Base-by-base conservation (phyloP, 768 basidiomycete genomes). In the Calocybe indica region DNA sequence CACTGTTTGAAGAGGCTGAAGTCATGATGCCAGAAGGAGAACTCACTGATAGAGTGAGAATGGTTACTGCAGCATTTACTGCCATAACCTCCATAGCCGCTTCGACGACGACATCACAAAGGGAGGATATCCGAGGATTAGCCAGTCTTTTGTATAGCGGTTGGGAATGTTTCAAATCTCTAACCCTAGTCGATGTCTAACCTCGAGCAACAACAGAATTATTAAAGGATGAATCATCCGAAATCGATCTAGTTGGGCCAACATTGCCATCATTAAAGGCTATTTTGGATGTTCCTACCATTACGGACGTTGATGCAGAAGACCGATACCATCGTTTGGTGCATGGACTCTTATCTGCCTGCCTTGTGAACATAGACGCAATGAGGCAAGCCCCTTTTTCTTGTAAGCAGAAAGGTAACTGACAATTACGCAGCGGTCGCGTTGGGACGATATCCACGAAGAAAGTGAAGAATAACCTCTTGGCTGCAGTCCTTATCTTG, bases 391-490 rank as follows among this genome's bases (percentile, higher is more conserved):
- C 53, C 14, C 11, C 10, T 34, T 10, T 52, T 36, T 12, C 39
- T 7, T 41, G 32, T 8, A 5, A 38, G 41, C 15, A 45, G 32
- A 43, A 22, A 22, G 15, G 22, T 14, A 40, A n/a, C 52, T 37
- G 46, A 43, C 13, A 13, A 52, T 42, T 36, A 29, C 46, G 33
- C 52, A 95, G 94, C 35, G 88, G 89, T 7, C 84, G 95, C 40
- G 75, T 82, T 49, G 94, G 92, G 0, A 55, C 74, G 0, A 81
- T 88, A 7, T 87, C 88, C 2, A 68, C 78, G 2, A 82, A 84
- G 63, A 97, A 97, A 69, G 74, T 88, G 62, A 94, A 92, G 67
- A 90, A 83, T 58, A 98, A 96, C 63, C 73, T 97, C 50, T 68
- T 98, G 9, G 89, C 91, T 0, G 73, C 85, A 0, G 92, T 92